Base-by-base conservation (phyloP, 306 rosid genomes). In the Arachis hypogaea region DNA sequence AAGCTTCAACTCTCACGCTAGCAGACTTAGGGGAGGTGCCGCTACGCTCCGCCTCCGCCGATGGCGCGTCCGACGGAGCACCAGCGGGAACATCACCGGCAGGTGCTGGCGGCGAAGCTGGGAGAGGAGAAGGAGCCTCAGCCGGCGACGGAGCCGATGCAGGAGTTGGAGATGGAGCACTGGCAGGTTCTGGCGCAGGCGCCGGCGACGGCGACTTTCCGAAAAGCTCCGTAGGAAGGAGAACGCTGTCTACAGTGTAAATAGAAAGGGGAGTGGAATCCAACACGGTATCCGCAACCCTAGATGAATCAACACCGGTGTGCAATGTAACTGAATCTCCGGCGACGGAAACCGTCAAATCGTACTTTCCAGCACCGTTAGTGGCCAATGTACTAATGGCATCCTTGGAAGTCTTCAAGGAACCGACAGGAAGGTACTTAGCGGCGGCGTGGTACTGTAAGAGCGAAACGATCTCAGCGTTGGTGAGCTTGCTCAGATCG, bases 241-340 rank as follows among this genome's bases (percentile, higher is more conserved):
- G 91, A 52, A 94, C 78, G 18, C 41, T 88, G 68, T 92, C 97
- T 33, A 94, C 90, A 2, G 90, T 63, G 84, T 84, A 94, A 40
- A 94, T 85, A 0, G 84, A 68, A 11, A 94, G 36, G 1, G 97
- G 99, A 44, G 96, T 72, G 1, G 97, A 41, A 58, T 94, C 99
- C 61, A 92, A 58, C 2, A 94, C 85, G 0, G 96, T 89, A 45
- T 86, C 86, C 0, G 99, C 93, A 33, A 94, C 6, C 56, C 99
- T 84, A 5, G 99, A 94, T 0, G 90, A 60, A 71, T 9, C 90
- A 4, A 92, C 89, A 2, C 99, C 99, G 38, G 97, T 89, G 75
- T 88, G 99, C 9, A 94, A 87, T 1, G 96, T 92, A 5, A 94
- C 86, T 0, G 85, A 59, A 29, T 92, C 99, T 0, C 99, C 99